Percentiles rank a stretch among this genome's conserved stretches.
These are phyloP conservation scores for Madurella fahalii DNA, from an alignment of 2,329 filamentous ascomycete species.

Conservation along the genomic window DNA sequence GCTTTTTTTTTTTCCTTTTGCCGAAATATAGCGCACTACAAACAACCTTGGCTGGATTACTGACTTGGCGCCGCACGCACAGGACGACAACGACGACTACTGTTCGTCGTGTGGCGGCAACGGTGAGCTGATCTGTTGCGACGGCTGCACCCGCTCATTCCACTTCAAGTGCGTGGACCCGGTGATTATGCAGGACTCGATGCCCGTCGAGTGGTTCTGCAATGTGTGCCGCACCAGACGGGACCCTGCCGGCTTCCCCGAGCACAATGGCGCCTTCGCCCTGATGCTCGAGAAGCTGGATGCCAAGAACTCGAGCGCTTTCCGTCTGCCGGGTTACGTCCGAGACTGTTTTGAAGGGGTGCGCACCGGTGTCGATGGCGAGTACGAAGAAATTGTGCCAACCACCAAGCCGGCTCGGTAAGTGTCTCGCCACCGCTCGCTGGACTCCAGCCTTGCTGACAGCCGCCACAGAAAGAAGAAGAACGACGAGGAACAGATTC, in stretches of 20 bases:
- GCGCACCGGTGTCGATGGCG: constrained; percentile 68
- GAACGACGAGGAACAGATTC: constrained; percentile 58
- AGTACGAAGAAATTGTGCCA: constrained; percentile 66
- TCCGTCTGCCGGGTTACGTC: constrained; percentile 65
- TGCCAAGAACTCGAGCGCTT: constrained; percentile 66
- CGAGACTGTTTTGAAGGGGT: constrained; percentile 78
- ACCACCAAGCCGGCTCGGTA: constrained; percentile 60
- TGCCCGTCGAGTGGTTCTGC: constrained; percentile 82
- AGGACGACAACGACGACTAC: constrained; percentile 81
- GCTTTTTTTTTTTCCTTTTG: constrained; percentile 27
- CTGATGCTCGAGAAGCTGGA: constrained; percentile 62
- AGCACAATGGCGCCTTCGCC: constrained; percentile 55
- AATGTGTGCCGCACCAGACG: constrained; percentile 59
- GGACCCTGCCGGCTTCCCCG: constrained; percentile 43
- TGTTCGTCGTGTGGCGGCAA: constrained; percentile 82
- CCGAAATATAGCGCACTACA: constrained; percentile 33
- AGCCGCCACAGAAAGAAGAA: constrained; percentile 45
- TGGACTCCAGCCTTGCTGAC: constrained; percentile 28
- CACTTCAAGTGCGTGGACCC: constrained; percentile 88
- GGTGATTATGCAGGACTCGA: constrained; percentile 58
- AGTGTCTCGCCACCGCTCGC: constrained; percentile 31
- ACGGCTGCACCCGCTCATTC: constrained; percentile 85
- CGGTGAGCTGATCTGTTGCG: constrained; percentile 87
- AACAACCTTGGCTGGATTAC: constrained; percentile 15
- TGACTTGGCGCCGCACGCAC: constrained; percentile 35